These are phyloP conservation scores for Pseudoneurospora amorphoporcata DNA, from an alignment of 495 filamentous ascomycete genomes.

Conservation along the genomic window DNA sequence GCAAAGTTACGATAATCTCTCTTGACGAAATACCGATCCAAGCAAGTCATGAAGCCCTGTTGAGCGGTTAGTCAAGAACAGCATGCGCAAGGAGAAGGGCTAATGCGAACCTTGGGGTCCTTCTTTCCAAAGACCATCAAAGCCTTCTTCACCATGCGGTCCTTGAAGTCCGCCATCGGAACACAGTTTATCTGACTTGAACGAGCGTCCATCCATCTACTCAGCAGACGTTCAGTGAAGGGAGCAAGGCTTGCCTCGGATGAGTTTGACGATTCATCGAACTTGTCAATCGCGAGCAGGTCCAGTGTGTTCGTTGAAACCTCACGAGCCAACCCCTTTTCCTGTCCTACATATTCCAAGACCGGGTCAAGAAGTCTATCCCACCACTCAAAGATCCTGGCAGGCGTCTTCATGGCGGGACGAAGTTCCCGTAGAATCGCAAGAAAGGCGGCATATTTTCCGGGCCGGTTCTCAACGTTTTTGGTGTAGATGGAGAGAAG, in stretches of 20 bases:
- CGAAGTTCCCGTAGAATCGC: slow-evolving; percentile 47
- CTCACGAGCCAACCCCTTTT: slow-evolving; percentile 49
- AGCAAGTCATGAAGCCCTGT: slow-evolving; percentile 47
- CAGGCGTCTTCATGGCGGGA: slow-evolving; percentile 45
- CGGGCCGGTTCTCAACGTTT: slow-evolving; percentile 39
- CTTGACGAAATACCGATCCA: slow-evolving; percentile 51
- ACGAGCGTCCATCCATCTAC: slow-evolving; percentile 48
- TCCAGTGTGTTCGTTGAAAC: slow-evolving; percentile 44
- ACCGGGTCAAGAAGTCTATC: slow-evolving; percentile 49
- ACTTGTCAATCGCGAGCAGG: slow-evolving; percentile 46
- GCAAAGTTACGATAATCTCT: slow-evolving; percentile 46
- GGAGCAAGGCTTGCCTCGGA: slow-evolving; percentile 30
- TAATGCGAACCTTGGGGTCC: slow-evolving; percentile 48
- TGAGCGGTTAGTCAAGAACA: not conserved
- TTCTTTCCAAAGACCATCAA: slow-evolving; percentile 53
- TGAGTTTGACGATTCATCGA: slow-evolving; percentile 38
- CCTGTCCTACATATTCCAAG: slow-evolving; percentile 44
- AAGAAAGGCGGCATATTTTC: slow-evolving; percentile 51
- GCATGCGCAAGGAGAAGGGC: not conserved
- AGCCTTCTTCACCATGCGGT: slow-evolving; percentile 41
- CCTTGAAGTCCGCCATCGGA: slow-evolving; percentile 40
- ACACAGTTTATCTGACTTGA: slow-evolving; percentile 30
- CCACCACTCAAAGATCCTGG: slow-evolving; percentile 54
- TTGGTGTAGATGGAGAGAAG: slow-evolving; percentile 49
- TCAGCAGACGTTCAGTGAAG: slow-evolving; percentile 43